Conservation (phyloP, 257 asterid genomes). For the Capsicum baccatum region DNA sequence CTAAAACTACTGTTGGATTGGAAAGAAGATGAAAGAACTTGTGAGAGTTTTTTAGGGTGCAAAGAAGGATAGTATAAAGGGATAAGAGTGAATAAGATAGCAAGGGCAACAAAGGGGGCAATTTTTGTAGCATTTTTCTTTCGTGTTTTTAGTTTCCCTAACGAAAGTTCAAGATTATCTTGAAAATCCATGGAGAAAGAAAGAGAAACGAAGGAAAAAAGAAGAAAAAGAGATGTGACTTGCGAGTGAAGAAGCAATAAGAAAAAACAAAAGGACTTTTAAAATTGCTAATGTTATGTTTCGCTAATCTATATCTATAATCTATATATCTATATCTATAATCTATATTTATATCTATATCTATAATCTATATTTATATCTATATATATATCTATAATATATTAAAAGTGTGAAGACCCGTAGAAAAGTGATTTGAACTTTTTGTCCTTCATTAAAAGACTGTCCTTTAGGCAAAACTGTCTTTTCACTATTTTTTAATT, state of each 20-base stretch:
- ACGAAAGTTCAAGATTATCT: constrained; percentile 44
- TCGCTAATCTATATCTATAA: not conserved
- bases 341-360: no score
- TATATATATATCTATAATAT: no score
- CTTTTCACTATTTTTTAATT: no score
- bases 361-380: no score
- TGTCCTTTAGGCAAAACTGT: no score
- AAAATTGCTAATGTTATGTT: not conserved
- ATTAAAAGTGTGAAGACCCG: no score
- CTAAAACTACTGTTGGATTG: not conserved
- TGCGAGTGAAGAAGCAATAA: not conserved
- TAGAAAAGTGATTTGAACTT: no score
- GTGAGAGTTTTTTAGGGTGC: not conserved
- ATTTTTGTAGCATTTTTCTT: constrained; percentile 44
- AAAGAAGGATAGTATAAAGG: constrained; percentile 52
- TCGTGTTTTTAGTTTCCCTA: constrained; percentile 48
- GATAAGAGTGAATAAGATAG: constrained; percentile 49
- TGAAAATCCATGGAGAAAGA: constrained; percentile 54
- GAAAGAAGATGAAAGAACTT: constrained; percentile 18
- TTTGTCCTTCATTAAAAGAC: no score
- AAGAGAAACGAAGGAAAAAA: not conserved
- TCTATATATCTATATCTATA: no score
- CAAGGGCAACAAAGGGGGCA: constrained; percentile 48
- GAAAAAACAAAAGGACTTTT: not conserved
- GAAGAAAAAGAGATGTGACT: not conserved